phyloP scores from a whole-genome alignment of 495 filamentous ascomycete species.

The Viridothelium virens region DNA sequence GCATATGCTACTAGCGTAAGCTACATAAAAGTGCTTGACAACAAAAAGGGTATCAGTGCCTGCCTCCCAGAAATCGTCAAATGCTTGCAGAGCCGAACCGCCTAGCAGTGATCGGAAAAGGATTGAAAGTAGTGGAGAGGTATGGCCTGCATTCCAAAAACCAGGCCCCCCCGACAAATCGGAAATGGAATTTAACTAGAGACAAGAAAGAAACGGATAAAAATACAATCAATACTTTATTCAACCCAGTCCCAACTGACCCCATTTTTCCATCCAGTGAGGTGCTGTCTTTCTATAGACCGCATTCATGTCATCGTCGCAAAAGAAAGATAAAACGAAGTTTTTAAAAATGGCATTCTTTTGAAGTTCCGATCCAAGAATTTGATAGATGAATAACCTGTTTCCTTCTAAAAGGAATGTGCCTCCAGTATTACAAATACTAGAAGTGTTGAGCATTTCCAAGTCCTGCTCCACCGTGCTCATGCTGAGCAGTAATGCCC shows the following conservation, averaged over 20 bases:
- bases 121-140: background rate
- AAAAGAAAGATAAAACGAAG: background rate
- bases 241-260: background rate
- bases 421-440: background rate
- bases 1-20: background rate
- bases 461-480: background rate
- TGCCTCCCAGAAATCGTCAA: background rate
- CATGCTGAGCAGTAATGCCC: background rate
- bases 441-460: background rate
- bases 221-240: slow-evolving; percentile 6
- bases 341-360: background rate
- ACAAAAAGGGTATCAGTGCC: slow-evolving; percentile 3
- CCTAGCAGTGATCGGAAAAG: background rate
- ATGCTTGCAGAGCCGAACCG: background rate
- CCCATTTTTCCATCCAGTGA: background rate
- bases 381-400: background rate
- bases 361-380: background rate
- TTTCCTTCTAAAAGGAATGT: no score
- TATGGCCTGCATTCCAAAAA: background rate
- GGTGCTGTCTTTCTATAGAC: background rate
- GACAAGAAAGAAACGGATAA: slow-evolving; percentile 15
- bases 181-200: slow-evolving; percentile 11
- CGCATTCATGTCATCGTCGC: background rate
- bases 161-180: background rate
- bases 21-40: slow-evolving; percentile 1